These are phyloP conservation scores for Trametes gibbosa DNA, from an alignment of 768 basidiomycete species.

Conservation along the genomic window DNA sequence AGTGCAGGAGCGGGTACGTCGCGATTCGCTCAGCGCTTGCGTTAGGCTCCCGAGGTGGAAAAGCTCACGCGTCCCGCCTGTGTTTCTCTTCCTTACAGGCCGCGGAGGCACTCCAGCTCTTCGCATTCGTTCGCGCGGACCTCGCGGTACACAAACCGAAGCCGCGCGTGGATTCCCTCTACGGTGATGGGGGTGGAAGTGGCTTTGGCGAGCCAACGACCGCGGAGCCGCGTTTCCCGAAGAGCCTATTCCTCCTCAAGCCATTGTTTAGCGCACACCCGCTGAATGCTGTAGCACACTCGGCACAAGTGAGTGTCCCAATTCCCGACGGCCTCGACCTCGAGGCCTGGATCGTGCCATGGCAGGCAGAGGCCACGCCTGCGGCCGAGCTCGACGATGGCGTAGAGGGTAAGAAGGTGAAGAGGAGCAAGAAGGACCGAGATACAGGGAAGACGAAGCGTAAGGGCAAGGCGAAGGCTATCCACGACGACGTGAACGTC, in stretches of 20 bases:
- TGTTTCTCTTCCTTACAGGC: conserved; percentile 46
- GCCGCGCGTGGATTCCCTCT: conserved; percentile 32
- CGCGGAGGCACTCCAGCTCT: conserved; percentile 73
- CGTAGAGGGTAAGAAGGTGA: conserved; percentile 40
- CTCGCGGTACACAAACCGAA: conserved; percentile 50
- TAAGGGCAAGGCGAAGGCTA: conserved; percentile 47
- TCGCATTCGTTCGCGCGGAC: conserved; percentile 75
- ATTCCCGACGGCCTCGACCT: conserved; percentile 85
- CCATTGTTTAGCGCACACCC: conserved; percentile 78
- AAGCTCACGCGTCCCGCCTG: too few relatives aligned
- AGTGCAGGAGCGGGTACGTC: conserved; percentile 84
- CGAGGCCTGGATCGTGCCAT: conserved; percentile 80
- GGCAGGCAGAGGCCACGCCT: conserved; percentile 33
- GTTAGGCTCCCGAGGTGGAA: too few relatives aligned
- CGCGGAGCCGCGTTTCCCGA: conserved; percentile 70
- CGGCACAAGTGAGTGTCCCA: conserved; percentile 79
- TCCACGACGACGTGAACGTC: conserved; percentile 35
- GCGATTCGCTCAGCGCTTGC: background rate
- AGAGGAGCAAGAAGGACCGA: conserved; percentile 43
- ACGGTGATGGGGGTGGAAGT: conserved; percentile 37
- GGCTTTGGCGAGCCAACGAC: conserved; percentile 34
- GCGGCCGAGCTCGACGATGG: conserved; percentile 32
- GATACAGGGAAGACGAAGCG: conserved; percentile 31
- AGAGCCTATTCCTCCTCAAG: conserved; percentile 81
- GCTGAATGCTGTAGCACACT: conserved; percentile 77